phyloP scores from a whole-genome alignment of 1,284 basidiomycete genomes.

The Marasmius fiardii region DNA sequence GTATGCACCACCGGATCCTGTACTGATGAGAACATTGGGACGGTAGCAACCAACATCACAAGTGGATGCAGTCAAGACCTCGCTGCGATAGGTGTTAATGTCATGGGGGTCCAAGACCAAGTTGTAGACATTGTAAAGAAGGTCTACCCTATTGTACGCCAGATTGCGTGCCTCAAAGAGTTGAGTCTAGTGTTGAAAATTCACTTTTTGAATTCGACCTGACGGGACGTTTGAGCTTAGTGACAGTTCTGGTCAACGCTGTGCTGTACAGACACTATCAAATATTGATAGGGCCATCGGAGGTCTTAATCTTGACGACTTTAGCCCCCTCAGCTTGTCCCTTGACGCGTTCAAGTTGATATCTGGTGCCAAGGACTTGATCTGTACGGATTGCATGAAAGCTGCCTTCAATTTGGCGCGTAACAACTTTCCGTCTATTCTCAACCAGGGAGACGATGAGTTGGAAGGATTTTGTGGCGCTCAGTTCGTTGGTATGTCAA shows the following conservation, averaged over 20 bases:
- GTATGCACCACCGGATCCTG: conserved; percentile 27
- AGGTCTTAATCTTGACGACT: conserved; percentile 25
- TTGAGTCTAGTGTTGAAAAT: conserved; percentile 28
- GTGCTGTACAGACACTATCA: conserved; percentile 46
- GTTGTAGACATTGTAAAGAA: conserved; percentile 36
- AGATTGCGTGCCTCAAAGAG: conserved; percentile 54
- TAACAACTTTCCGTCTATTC: conserved; percentile 26
- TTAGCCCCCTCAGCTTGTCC: conserved; percentile 24
- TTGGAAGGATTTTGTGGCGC: conserved; percentile 35
- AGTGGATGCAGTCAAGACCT: conserved; percentile 48
- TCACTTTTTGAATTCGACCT: conserved; percentile 1
- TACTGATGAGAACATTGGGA: conserved; percentile 30
- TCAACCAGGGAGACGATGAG: conserved; percentile 17
- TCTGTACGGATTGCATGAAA: conserved; percentile 47
- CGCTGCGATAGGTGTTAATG: conserved; percentile 26
- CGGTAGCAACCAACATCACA: conserved; percentile 39
- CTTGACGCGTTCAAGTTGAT: conserved; percentile 23
- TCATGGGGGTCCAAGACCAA: conserved; percentile 16
- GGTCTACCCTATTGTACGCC: conserved; percentile 47
- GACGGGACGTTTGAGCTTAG: conserved; percentile 21
- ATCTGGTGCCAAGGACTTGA: conserved; percentile 25
- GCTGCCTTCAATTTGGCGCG: conserved; percentile 35
- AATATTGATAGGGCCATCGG: conserved; percentile 42
- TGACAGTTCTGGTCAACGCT: conserved; percentile 39
- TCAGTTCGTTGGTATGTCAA: conserved; percentile 38